Conservation (phyloP, 108 stramenopile species). For the Cyclotella kingstonii region DNA sequence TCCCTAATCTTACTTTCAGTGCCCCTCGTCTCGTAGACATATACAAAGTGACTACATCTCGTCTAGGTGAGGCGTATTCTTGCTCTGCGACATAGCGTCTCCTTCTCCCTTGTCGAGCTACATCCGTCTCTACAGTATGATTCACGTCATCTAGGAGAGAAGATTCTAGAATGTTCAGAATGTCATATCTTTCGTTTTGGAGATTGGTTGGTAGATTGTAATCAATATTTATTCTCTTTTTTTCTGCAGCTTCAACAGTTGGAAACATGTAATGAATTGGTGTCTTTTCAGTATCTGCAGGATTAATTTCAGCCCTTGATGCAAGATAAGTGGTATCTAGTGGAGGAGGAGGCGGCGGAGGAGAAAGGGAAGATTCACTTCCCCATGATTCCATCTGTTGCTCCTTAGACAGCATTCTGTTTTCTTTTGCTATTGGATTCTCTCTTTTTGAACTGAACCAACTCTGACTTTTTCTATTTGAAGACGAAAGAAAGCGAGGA, state of each 20-base stretch:
- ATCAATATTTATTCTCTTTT: slow-evolving; percentile 14
- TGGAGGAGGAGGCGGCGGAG: slow-evolving; percentile 31
- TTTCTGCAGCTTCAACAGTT: slow-evolving; percentile 32
- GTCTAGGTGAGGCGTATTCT: slow-evolving; percentile 52
- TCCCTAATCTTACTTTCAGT: slow-evolving; percentile 45
- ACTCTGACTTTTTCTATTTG: not conserved
- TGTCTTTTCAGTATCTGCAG: slow-evolving; percentile 33
- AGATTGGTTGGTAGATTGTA: not conserved
- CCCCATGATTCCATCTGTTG: not conserved
- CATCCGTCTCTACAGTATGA: slow-evolving; percentile 1
- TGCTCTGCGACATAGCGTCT: slow-evolving; percentile 25
- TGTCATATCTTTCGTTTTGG: not conserved
- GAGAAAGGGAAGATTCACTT: not conserved
- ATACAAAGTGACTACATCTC: slow-evolving; percentile 68
- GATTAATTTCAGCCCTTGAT: slow-evolving; percentile 22
- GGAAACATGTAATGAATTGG: slow-evolving; percentile 49
- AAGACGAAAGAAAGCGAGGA: not conserved
- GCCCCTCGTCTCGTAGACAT: slow-evolving; percentile 61
- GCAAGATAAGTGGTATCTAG: not conserved
- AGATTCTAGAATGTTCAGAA: slow-evolving; percentile 13
- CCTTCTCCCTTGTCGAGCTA: slow-evolving; percentile 23
- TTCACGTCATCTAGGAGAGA: slow-evolving; percentile 23
- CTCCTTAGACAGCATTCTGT: not conserved
- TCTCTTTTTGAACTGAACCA: slow-evolving; percentile 21
- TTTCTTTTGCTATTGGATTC: not conserved